A percentile compares a stretch with the other conserved stretches of the same genome.
These are phyloP conservation scores for Erigeron canadensis DNA, from an alignment of 129 eudicot genomes.

Conservation along the genomic window DNA sequence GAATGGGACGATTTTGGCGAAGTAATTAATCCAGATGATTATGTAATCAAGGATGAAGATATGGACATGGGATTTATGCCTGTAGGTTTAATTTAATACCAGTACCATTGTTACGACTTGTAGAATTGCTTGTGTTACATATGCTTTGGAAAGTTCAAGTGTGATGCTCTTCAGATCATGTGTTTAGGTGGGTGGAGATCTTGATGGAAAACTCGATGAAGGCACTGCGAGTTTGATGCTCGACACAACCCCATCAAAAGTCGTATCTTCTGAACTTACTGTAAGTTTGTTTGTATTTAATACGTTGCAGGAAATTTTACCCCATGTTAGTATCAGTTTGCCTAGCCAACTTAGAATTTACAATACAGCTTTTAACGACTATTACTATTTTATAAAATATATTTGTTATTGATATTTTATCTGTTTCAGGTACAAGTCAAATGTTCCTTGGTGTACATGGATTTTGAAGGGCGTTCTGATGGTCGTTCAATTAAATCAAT, in stretches of 20 bases:
- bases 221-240: constrained; percentile 81
- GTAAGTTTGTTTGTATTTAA: constrained; percentile 42
- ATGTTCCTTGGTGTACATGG: constrained; percentile 82
- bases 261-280: constrained; percentile 81
- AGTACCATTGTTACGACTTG: neutral
- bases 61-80: constrained; percentile 61
- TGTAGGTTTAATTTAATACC: constrained; percentile 41
- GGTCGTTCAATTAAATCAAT: constrained; percentile 87
- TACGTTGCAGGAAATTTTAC: neutral
- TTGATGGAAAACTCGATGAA: constrained; percentile 90
- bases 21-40: constrained; percentile 91
- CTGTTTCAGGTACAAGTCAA: constrained; percentile 81
- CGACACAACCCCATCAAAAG: constrained; percentile 94
- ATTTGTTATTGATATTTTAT: constrained; percentile 14
- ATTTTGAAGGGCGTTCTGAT: constrained; percentile 98
- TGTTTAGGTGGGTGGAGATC: constrained; percentile 69
- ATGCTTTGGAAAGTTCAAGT: constrained; percentile 4
- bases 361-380: constrained; percentile 4
- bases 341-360: neutral
- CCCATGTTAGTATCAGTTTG: neutral
- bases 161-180: neutral
- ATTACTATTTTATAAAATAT: neutral
- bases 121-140: neutral
- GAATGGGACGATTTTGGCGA: constrained; percentile 99
- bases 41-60: constrained; percentile 74